Evolutionary conservation across 2,329 filamentous ascomycete species (phyloP).

Genomic region (Diaporthe caulivora): DNA sequence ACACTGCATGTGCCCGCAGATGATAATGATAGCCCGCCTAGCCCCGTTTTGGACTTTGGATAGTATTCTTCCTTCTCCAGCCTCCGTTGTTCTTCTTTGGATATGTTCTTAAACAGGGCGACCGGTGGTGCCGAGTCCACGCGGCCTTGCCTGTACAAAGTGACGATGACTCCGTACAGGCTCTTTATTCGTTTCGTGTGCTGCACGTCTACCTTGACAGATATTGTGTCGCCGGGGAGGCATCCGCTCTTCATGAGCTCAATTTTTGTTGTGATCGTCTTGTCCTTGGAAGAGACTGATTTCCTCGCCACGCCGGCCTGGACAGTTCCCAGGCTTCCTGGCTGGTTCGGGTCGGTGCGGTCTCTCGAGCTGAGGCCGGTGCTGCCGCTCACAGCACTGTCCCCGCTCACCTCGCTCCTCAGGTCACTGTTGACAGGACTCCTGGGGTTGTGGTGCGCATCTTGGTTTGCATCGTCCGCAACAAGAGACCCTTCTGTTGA

Average conservation of each 20-base stretch:
- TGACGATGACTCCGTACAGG: constrained; percentile 91
- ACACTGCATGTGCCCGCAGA: constrained; percentile 89
- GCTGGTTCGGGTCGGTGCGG: constrained; percentile 54
- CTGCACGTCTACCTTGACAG: constrained; percentile 83
- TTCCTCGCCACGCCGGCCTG: constrained; percentile 50
- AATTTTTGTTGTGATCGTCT: constrained; percentile 87
- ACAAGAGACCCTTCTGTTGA: constrained; percentile 56
- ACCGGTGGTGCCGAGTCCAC: constrained; percentile 80
- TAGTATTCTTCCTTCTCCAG: constrained; percentile 86
- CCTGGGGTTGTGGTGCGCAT: constrained; percentile 51
- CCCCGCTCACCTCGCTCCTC: constrained; percentile 77
- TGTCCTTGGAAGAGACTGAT: constrained; percentile 66
- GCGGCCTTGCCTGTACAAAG: constrained; percentile 89
- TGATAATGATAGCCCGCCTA: constrained; percentile 87
- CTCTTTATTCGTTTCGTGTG: constrained; percentile 93
- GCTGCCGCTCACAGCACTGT: constrained; percentile 77
- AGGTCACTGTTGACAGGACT: constrained; percentile 64
- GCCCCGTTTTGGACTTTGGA: constrained; percentile 86
- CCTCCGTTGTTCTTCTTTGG: constrained; percentile 75
- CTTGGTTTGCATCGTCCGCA: constrained; percentile 55
- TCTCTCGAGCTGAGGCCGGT: constrained; percentile 67
- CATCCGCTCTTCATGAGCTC: constrained; percentile 87
- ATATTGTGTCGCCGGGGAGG: constrained; percentile 85
- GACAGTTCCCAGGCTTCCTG: constrained; percentile 62
- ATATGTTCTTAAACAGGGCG: constrained; percentile 63